Conservation (phyloP, 1,139 yeast species). For the Suhomyces guaymorum region DNA sequence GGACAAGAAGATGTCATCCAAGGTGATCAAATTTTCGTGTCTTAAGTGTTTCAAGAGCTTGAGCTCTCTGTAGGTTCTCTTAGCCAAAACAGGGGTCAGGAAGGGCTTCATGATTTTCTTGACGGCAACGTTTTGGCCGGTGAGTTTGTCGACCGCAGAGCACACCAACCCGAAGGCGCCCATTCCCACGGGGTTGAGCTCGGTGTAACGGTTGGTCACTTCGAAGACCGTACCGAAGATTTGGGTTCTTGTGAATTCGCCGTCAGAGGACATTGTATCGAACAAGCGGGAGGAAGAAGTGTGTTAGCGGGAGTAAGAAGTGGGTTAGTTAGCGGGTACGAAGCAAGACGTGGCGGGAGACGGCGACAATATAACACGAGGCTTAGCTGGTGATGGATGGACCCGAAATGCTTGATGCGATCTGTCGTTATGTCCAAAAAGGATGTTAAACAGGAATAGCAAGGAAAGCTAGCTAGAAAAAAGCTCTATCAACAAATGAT, state of each 20-base stretch:
- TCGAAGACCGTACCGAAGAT: slow-evolving; percentile 91
- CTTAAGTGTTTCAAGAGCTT: slow-evolving; percentile 88
- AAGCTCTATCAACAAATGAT: background rate
- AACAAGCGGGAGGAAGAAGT: background rate
- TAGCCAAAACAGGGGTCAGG: slow-evolving; percentile 90
- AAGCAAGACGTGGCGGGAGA: too few relatives aligned
- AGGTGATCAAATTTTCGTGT: slow-evolving; percentile 90
- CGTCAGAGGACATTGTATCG: slow-evolving; percentile 23
- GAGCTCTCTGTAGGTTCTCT: slow-evolving; percentile 93
- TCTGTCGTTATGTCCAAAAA: too few relatives aligned
- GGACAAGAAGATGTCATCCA: slow-evolving; percentile 91
- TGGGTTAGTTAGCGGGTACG: background rate
- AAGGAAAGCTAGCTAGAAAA: too few relatives aligned
- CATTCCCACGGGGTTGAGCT: slow-evolving; percentile 97
- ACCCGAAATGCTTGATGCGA: background rate
- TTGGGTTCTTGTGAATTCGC: slow-evolving; percentile 47
- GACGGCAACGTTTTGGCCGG: slow-evolving; percentile 93
- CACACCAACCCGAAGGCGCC: slow-evolving; percentile 98
- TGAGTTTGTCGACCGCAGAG: slow-evolving; percentile 89
- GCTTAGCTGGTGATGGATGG: background rate
- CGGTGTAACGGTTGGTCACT: slow-evolving; percentile 87
- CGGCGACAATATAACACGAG: too few relatives aligned
- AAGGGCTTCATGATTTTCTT: slow-evolving; percentile 98
- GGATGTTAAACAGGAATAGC: too few relatives aligned
- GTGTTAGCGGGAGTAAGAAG: background rate